Percentiles rank a stretch among this genome's conserved stretches.
Evolutionary conservation across 805 yeast genomes (phyloP).

Genomic region (Pichia deserticola): DNA sequence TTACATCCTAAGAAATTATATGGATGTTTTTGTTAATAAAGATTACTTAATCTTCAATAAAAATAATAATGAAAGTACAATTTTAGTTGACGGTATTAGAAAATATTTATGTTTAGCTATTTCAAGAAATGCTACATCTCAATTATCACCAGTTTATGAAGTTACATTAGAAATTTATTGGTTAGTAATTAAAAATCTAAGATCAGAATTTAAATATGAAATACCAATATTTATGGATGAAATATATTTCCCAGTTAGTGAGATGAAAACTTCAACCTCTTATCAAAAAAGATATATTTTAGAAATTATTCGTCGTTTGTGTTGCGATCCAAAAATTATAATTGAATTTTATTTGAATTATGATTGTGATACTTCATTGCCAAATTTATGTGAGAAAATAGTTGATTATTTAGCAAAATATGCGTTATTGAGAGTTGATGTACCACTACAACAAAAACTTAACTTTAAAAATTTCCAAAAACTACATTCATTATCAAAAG

Average conservation of each 20-base stretch:
- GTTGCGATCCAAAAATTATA: slow-evolving; percentile 82
- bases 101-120: slow-evolving; percentile 77
- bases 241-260: slow-evolving; percentile 89
- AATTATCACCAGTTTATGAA: slow-evolving; percentile 86
- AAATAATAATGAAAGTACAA: slow-evolving; percentile 44
- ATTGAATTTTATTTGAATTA: slow-evolving; percentile 92
- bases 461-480: slow-evolving; percentile 40
- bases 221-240: slow-evolving; percentile 91
- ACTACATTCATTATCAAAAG: slow-evolving; percentile 47
- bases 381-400: slow-evolving; percentile 78
- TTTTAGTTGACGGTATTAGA: slow-evolving; percentile 71
- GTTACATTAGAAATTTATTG: slow-evolving; percentile 89
- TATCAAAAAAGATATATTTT: slow-evolving; percentile 89
- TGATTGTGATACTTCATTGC: slow-evolving; percentile 80
- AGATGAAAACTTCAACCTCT: slow-evolving; percentile 81
- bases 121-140: slow-evolving; percentile 88
- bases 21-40: slow-evolving; percentile 65
- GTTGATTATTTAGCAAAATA: slow-evolving; percentile 69
- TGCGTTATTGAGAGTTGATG: slow-evolving; percentile 64
- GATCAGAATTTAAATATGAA: slow-evolving; percentile 85
- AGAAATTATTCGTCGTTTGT: slow-evolving; percentile 69
- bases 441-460: slow-evolving; percentile 59
- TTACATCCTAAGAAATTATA: slow-evolving; percentile 76
- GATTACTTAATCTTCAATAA: slow-evolving; percentile 46
- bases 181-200: slow-evolving; percentile 73